These are phyloP conservation scores for Aspergillaceae sp. DNA, from an alignment of 2,329 filamentous ascomycete species.

Conservation along the genomic window DNA sequence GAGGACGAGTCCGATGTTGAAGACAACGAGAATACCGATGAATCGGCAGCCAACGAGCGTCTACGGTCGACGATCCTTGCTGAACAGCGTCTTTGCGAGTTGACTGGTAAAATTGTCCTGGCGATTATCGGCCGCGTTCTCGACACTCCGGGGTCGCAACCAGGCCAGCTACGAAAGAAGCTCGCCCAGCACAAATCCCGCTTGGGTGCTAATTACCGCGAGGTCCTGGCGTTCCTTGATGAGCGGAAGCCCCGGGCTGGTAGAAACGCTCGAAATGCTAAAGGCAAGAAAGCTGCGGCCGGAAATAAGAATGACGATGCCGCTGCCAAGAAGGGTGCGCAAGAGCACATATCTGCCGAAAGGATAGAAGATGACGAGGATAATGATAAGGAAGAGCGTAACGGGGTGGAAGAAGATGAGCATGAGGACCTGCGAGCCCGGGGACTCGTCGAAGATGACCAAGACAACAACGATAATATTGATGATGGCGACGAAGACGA, in stretches of 20 bases:
- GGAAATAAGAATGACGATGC: slow-evolving; percentile 9
- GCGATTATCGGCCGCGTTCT: slow-evolving; percentile 67
- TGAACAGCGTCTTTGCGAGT: slow-evolving; percentile 76
- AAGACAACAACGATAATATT: slow-evolving; percentile 31
- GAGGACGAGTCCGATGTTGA: slow-evolving; percentile 18
- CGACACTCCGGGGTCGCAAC: slow-evolving; percentile 53
- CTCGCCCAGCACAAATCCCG: slow-evolving; percentile 70
- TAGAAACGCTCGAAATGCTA: slow-evolving; percentile 14
- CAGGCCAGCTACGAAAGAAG: slow-evolving; percentile 59
- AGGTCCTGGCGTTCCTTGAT: slow-evolving; percentile 73
- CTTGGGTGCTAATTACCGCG: slow-evolving; percentile 77
- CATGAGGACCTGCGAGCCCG: slow-evolving; percentile 31
- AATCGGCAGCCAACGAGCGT: slow-evolving; percentile 42
- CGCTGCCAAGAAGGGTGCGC: slow-evolving; percentile 12
- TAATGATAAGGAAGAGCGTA: slow-evolving; percentile 19
- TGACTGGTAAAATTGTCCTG: slow-evolving; percentile 76
- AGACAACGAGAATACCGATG: slow-evolving; percentile 15
- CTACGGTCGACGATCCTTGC: slow-evolving; percentile 61
- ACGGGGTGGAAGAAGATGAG: slow-evolving; percentile 31
- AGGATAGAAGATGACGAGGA: slow-evolving; percentile 38
- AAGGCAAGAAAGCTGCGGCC: slow-evolving; percentile 25
- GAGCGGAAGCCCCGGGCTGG: slow-evolving; percentile 44
- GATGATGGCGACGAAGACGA: slow-evolving; percentile 23
- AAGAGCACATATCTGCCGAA: slow-evolving; percentile 30
- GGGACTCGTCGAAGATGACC: slow-evolving; percentile 27